Percentiles rank a stretch among this genome's conserved stretches.
phyloP scores from a whole-genome alignment of 768 basidiomycete genomes.

The Auricularia sp. region DNA sequence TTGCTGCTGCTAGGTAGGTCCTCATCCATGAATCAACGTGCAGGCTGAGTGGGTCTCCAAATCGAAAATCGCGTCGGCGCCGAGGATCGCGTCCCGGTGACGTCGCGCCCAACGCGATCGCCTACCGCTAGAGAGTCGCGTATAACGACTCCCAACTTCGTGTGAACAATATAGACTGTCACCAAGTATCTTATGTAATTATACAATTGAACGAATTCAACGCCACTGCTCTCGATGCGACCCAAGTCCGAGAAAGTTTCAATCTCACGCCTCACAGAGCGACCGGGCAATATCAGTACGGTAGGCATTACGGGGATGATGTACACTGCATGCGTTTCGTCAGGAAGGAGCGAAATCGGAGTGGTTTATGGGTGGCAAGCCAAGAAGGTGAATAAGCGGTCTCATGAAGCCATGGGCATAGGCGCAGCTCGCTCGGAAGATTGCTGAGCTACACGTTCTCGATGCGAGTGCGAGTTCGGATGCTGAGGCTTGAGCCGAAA shows the following conservation, averaged over 20 bases:
- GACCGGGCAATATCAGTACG: not conserved
- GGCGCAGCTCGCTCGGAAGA: not conserved
- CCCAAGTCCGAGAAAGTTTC: not conserved
- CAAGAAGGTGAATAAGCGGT: not conserved
- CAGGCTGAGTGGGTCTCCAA: not conserved
- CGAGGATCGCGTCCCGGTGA: too few species aligned
- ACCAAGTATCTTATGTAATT: too few species aligned
- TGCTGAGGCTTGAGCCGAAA: constrained; percentile 34
- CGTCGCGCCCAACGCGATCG: too few species aligned
- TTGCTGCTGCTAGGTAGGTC: not conserved
- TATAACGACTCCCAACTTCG: too few species aligned
- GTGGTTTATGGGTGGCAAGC: not conserved
- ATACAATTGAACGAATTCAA: too few species aligned
- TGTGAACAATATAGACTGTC: too few species aligned
- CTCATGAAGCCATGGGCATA: not conserved
- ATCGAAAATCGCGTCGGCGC: not conserved
- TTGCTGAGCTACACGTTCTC: not conserved
- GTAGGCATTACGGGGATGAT: not conserved
- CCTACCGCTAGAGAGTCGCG: too few species aligned
- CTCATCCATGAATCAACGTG: not conserved
- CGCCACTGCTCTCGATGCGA: not conserved
- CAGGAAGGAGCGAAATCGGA: too few species aligned
- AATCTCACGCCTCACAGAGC: not conserved
- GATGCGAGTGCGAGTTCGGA: not conserved
- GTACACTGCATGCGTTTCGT: not conserved